phyloP scores from a whole-genome alignment of 2,329 filamentous ascomycete genomes.

The Exserohilum turcica region DNA sequence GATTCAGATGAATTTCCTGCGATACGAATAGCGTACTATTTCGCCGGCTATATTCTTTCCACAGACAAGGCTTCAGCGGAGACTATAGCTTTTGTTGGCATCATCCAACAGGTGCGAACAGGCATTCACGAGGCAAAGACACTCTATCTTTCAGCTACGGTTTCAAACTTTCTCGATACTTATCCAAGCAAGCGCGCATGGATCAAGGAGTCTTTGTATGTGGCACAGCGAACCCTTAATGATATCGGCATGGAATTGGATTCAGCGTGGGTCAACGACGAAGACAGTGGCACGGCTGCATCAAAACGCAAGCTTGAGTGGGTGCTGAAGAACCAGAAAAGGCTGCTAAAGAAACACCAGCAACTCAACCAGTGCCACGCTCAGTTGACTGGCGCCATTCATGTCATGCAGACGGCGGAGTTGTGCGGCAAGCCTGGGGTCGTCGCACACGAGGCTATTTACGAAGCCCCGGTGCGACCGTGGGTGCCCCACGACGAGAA shows the following conservation, averaged over 20 bases:
- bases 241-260: conserved; percentile 40
- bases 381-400: conserved; percentile 33
- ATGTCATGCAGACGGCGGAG: conserved; percentile 37
- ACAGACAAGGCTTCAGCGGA: conserved; percentile 32
- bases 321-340: conserved; percentile 36
- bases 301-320: conserved; percentile 39
- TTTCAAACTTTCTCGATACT: conserved; percentile 28
- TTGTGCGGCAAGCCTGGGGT: conserved; percentile 19
- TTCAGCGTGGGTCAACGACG: conserved; percentile 24
- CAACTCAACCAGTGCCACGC: conserved; percentile 33
- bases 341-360: conserved; percentile 26
- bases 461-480: conserved; percentile 28
- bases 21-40: conserved; percentile 33
- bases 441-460: conserved; percentile 20
- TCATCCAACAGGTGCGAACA: conserved; percentile 35
- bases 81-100: conserved; percentile 26
- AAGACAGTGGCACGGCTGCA: conserved; percentile 26
- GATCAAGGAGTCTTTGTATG: conserved; percentile 31
- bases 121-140: conserved; percentile 37
- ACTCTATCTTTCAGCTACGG: conserved; percentile 26
- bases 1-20: conserved; percentile 21
- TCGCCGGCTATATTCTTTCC: conserved; percentile 33
- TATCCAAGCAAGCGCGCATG: conserved; percentile 31
- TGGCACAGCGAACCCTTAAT: conserved; percentile 32
- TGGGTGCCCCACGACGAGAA: conserved; percentile 23